Conservation (phyloP, 768 basidiomycete genomes). For the Suillus clintonianus region DNA sequence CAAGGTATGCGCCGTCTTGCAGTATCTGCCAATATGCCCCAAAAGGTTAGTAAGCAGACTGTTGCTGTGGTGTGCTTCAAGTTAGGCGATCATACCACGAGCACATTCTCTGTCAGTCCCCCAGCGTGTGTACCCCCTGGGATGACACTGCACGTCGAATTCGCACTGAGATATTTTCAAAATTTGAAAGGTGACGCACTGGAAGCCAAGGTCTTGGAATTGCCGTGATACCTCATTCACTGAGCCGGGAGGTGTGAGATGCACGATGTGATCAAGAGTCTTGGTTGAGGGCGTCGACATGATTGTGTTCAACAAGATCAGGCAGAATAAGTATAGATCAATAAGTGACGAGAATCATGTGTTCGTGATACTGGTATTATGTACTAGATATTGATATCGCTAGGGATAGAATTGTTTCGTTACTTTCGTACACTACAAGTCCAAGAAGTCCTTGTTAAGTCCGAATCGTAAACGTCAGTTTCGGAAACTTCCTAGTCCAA, state of each 20-base stretch:
- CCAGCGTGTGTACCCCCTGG: slow-evolving; percentile 66
- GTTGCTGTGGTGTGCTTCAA: background rate
- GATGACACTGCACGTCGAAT: slow-evolving; percentile 49
- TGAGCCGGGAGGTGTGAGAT: slow-evolving; percentile 66
- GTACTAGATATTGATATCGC: background rate
- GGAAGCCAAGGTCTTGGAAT: slow-evolving; percentile 66
- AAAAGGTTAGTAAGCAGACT: background rate
- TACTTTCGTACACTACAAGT: background rate
- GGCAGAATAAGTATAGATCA: background rate
- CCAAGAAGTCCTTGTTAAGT: background rate
- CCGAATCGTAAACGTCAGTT: background rate
- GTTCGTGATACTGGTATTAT: background rate
- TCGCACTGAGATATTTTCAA: background rate
- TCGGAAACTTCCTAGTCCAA: background rate
- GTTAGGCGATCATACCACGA: slow-evolving; percentile 47
- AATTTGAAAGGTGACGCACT: slow-evolving; percentile 38
- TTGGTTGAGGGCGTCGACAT: slow-evolving; percentile 38
- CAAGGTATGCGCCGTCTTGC: slow-evolving; percentile 62
- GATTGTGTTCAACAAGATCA: background rate
- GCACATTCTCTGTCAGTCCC: slow-evolving; percentile 64
- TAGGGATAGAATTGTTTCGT: background rate
- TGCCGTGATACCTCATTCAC: slow-evolving; percentile 50
- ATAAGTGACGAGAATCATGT: background rate
- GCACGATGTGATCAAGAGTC: slow-evolving; percentile 68
- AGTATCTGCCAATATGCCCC: slow-evolving; percentile 41